Evolutionary conservation across 441 rosid genomes (phyloP).

Genomic region (Flueggea neowawraea): DNA sequence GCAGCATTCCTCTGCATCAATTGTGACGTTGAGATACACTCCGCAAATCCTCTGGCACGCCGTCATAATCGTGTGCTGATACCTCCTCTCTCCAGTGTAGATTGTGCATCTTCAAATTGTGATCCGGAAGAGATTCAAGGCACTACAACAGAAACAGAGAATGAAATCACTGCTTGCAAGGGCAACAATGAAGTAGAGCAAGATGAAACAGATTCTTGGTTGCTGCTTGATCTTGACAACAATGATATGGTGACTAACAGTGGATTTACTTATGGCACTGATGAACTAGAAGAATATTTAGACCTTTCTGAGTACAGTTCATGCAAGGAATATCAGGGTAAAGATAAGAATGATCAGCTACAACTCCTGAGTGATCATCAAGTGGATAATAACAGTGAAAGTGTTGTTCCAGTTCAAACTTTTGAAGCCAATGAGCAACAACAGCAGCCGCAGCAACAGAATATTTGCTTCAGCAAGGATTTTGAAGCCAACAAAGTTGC

Average conservation of each 20-base stretch:
- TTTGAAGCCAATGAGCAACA: slow-evolving; percentile 6
- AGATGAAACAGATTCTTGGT: slow-evolving; percentile 29
- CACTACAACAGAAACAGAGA: not conserved
- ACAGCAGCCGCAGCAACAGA: slow-evolving; percentile 8
- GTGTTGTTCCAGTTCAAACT: slow-evolving; percentile 17
- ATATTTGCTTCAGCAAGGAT: not conserved
- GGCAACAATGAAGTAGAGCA: slow-evolving; percentile 7
- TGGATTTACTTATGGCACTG: slow-evolving; percentile 13
- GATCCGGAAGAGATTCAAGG: slow-evolving; percentile 13
- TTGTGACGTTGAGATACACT: slow-evolving; percentile 32
- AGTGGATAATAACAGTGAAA: slow-evolving; percentile 14
- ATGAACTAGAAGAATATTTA: slow-evolving; percentile 16
- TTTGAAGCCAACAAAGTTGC: slow-evolving; percentile 11
- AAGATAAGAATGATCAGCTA: slow-evolving; percentile 11
- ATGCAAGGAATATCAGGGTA: slow-evolving; percentile 12
- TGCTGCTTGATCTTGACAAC: slow-evolving; percentile 25
- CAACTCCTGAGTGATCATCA: slow-evolving; percentile 7
- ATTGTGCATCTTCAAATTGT: slow-evolving; percentile 3
- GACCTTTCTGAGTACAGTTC: slow-evolving; percentile 14
- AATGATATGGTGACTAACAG: slow-evolving; percentile 13
- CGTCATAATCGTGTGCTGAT: slow-evolving; percentile 25
- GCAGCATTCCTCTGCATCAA: slow-evolving; percentile 28
- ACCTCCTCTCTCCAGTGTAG: slow-evolving; percentile 10
- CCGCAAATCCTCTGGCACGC: slow-evolving; percentile 15
- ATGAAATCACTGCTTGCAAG: slow-evolving; percentile 9